Conservation (phyloP, 129 eudicot genomes). For the Mikania micrantha region DNA sequence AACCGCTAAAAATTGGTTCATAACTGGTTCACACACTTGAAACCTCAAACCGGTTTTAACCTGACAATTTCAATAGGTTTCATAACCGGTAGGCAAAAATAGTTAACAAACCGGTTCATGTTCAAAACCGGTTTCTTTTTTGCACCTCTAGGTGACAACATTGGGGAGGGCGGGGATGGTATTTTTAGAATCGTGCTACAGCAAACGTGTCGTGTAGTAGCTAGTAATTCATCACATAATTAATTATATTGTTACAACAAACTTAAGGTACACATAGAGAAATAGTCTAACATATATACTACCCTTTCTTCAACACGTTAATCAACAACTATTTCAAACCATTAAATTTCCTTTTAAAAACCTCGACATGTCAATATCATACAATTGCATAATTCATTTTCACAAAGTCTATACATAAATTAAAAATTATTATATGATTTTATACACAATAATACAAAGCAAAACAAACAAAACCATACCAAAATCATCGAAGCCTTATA, state of each 20-base stretch:
- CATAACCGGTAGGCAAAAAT: too few species aligned
- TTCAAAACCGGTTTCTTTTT: too few species aligned
- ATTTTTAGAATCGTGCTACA: neutral
- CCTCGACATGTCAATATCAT: too few species aligned
- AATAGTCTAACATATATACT: neutral
- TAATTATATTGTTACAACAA: neutral
- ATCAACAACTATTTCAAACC: neutral
- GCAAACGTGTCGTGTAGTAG: too few species aligned
- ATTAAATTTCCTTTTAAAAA: neutral
- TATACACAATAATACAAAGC: too few species aligned
- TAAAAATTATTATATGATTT: neutral
- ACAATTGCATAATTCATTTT: too few species aligned
- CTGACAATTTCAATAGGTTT: too few species aligned
- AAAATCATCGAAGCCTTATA: constrained; percentile 1
- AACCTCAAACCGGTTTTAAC: too few species aligned
- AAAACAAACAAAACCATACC: neutral
- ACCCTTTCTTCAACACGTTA: neutral
- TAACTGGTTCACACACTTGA: too few species aligned
- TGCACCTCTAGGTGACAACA: neutral
- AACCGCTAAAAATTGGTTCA: too few species aligned
- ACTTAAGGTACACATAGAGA: neutral
- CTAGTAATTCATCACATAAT: too few species aligned
- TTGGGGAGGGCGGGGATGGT: neutral
- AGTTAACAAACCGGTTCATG: too few species aligned
- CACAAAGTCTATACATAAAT: neutral